Evolutionary conservation across 345 rosid species (phyloP), one percentile per base, ranked within the genome.

Genomic region (Mercurialis annua): DNA sequence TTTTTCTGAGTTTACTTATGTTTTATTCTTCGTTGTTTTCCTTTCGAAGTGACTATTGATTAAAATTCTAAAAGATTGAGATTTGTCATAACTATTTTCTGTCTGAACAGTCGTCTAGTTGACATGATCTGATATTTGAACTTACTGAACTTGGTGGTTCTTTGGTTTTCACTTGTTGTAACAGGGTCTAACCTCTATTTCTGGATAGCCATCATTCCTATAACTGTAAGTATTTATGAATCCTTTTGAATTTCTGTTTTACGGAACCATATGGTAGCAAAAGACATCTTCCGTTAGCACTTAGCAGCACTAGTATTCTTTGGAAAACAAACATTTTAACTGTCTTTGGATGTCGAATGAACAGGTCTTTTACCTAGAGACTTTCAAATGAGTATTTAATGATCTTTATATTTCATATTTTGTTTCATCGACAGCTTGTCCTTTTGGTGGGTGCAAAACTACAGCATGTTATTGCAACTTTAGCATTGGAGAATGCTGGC

Each of bases 121-220:
- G 61, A 17, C 40, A 50, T 47, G 36, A 51, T 50, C 31, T 23
- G 53, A 21, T 55, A 60, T 66, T 23, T 3, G 23, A 52, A 14
- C 65, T 24, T 38, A 23, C 20, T 54, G 9, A 20, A 43, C 57
- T 65, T 29, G 6, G 24, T 53, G 55, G 61, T 66, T 26, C 33
- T 38, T 38, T 58, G 63, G 8, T 50, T 20, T 48, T 63, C 51
- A 49, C 60, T 21, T 54, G 4, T 66, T 76, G 63, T 42, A 64
- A 57, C 87, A 93, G 97, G 99, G 12, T 91, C 96, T 29, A 87
- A 94, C 81, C 99, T 94, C 26, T 94, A 94, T 79, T 94, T 94
- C 76, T 94, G 99, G 99, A 87, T 94, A 76, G 92, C 97, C 4
- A 81, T 85, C 71, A 87, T 94, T 76, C 99, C 99, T 46, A 64